These are phyloP conservation scores for Pseudocercospora macadamiae DNA, from an alignment of 2,329 filamentous ascomycete species.

Conservation along the genomic window DNA sequence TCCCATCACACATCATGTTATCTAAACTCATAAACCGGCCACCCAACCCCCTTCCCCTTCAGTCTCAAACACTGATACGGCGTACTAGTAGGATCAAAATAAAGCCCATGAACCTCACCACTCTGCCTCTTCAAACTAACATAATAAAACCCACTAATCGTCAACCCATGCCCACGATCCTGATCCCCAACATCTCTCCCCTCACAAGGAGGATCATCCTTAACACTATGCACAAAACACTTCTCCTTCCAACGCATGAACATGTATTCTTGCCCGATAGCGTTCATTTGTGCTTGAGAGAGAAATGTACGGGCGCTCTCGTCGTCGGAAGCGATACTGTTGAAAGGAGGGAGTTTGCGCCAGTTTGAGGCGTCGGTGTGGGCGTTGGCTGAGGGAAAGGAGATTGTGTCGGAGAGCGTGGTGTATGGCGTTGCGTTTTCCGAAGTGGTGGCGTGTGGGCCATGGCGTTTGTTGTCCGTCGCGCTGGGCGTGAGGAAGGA, in stretches of 20 bases:
- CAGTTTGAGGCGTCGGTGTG: constrained; percentile 53
- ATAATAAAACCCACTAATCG: constrained; percentile 60
- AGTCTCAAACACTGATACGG: constrained; percentile 57
- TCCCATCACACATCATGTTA: no score
- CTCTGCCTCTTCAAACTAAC: constrained; percentile 51
- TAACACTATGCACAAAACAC: constrained; percentile 48
- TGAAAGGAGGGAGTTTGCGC: constrained; percentile 52
- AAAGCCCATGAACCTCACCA: constrained; percentile 55
- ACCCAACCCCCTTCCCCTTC: constrained; percentile 42
- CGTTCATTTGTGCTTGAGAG: constrained; percentile 42
- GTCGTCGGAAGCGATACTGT: constrained; percentile 32
- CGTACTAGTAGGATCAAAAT: constrained; percentile 58
- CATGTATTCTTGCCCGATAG: constrained; percentile 53
- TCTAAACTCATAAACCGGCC: constrained; percentile 45
- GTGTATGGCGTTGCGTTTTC: constrained; percentile 29
- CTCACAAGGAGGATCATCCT: constrained; percentile 29
- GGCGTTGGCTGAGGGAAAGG: constrained; percentile 49
- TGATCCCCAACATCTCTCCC: constrained; percentile 32
- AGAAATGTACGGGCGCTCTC: constrained; percentile 46
- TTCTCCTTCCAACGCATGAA: constrained; percentile 62
- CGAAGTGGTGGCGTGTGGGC: constrained; percentile 19
- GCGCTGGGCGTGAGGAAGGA: constrained; percentile 56
- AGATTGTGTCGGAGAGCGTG: constrained; percentile 35
- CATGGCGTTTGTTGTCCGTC: constrained; percentile 19
- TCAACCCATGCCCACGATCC: constrained; percentile 49